These are phyloP conservation scores for Chlamydomonas eustigma DNA, from an alignment of 139 green algal species.

Conservation along the genomic window DNA sequence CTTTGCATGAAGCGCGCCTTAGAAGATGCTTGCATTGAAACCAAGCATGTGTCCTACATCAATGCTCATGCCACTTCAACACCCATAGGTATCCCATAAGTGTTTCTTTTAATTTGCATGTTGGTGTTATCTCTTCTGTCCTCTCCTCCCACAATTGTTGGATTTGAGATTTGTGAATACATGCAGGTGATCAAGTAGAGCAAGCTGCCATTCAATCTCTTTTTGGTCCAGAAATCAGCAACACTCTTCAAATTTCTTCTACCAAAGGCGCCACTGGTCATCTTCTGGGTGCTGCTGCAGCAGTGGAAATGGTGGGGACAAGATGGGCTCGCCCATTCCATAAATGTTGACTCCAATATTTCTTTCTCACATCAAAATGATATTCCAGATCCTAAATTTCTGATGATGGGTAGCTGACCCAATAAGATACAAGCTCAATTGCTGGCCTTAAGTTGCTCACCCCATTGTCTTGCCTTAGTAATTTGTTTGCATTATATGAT, in stretches of 20 bases:
- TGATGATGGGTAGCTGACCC: too few relatives aligned
- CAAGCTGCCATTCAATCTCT: conserved; percentile 60
- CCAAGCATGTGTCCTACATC: conserved; percentile 73
- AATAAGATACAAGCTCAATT: too few relatives aligned
- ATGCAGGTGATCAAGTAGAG: conserved; percentile 82
- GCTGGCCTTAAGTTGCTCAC: too few relatives aligned
- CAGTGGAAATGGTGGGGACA: conserved; percentile 59
- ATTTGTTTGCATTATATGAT: too few relatives aligned
- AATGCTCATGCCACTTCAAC: conserved; percentile 92
- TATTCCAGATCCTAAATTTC: too few relatives aligned
- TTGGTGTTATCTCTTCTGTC: too few relatives aligned
- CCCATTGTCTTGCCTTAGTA: too few relatives aligned
- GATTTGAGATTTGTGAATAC: too few relatives aligned
- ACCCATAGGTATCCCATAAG: conserved; percentile 58
- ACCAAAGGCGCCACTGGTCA: conserved; percentile 91
- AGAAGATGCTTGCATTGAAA: conserved; percentile 38
- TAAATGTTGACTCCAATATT: not conserved
- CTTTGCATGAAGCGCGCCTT: conserved; percentile 47
- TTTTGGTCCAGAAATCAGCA: conserved; percentile 44
- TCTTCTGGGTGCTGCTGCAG: conserved; percentile 88
- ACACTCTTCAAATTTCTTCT: conserved; percentile 62
- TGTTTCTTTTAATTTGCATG: too few relatives aligned
- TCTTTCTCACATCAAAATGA: too few relatives aligned
- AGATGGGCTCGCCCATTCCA: not conserved
- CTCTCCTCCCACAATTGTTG: too few relatives aligned